Evolutionary conservation across 371 early-diverging fungal genomes (phyloP), one percentile per base, ranked within the genome.

Genomic region (Encephalitozoon intestinalis): DNA sequence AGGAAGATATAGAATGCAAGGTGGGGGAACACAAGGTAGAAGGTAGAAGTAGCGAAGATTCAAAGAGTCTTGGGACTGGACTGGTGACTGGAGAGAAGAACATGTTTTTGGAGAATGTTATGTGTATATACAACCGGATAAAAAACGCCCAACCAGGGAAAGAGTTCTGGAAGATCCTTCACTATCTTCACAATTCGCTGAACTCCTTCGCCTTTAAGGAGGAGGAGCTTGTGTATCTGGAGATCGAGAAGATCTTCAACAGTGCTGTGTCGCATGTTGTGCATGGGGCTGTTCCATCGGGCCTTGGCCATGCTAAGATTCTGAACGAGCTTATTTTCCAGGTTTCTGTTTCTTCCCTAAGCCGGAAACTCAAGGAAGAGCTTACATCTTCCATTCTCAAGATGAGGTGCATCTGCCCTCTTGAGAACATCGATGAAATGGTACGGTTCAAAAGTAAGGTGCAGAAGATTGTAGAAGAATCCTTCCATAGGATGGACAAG

Each of bases 361-460:
- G 58, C 21, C 66, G 69, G 23, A 25, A 23, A 15, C 28, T 64
- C 25, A 26, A 52, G 21, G 26, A 52, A 25, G 51, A 65, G 28
- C 54, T 37, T 7, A 69, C 63, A 12, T 69, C 70, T 28, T 67
- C 50, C 15, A 66, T 39, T 75, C 25, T 41, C 75, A 8, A 67
- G n/a, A 58, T 58, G 58, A 58, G 15, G 11, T 34, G 37, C 58
- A 30, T 58, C 8, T 58, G 58, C 58, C 58, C 58, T 5, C 58
- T 58, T 11, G 58, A 58, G 58, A 28, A 58, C 4, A 58, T 58
- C 15, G 30, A 70, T 39, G 52, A 67, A 12, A 63, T 79, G 25
- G 31, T 73, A 3, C 23, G 65, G 28, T 74, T 73, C 73, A 76
- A 69, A 39, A 53, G 40, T 12, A 63, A 53, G 51, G 23, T 77